phyloP scores from a whole-genome alignment of 2,329 filamentous ascomycete genomes.

The Cryphonectria carpinicola region DNA sequence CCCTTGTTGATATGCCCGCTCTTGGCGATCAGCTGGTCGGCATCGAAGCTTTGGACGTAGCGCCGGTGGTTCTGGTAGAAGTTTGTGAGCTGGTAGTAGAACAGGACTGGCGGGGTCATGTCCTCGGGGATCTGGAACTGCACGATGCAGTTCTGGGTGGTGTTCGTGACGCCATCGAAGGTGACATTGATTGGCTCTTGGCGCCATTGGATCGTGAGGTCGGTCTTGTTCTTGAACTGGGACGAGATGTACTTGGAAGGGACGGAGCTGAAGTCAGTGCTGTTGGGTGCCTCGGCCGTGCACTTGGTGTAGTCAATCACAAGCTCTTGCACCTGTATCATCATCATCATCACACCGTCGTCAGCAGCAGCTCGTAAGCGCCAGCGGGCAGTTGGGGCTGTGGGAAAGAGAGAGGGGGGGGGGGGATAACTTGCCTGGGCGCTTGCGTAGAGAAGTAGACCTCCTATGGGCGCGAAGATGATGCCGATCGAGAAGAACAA shows the following conservation, averaged over 20 bases:
- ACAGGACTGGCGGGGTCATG: slow-evolving; percentile 79
- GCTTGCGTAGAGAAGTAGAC: slow-evolving; percentile 83
- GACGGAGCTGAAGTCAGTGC: slow-evolving; percentile 52
- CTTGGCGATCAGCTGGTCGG: slow-evolving; percentile 77
- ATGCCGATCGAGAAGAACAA: slow-evolving; percentile 90
- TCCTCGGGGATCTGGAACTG: slow-evolving; percentile 79
- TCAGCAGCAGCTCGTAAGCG: slow-evolving; percentile 14
- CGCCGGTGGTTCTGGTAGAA: slow-evolving; percentile 99
- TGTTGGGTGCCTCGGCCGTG: slow-evolving; percentile 55
- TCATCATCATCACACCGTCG: slow-evolving; percentile 18
- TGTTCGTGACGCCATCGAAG: slow-evolving; percentile 43
- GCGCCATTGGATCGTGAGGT: slow-evolving; percentile 47
- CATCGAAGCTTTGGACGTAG: slow-evolving; percentile 89
- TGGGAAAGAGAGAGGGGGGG: not conserved
- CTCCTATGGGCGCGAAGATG: slow-evolving; percentile 92
- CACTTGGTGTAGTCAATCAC: slow-evolving; percentile 90
- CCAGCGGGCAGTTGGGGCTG: slow-evolving; percentile 12
- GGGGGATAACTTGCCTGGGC: slow-evolving; percentile 60
- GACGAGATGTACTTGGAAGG: slow-evolving; percentile 61
- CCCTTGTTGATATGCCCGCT: slow-evolving; percentile 48
- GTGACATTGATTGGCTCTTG: slow-evolving; percentile 46
- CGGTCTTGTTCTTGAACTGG: slow-evolving; percentile 68
- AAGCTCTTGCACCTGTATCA: slow-evolving; percentile 80
- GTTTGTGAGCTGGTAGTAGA: slow-evolving; percentile 96
- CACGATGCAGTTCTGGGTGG: slow-evolving; percentile 67